Evolutionary conservation across 106 monocot genomes (phyloP).

Genomic region (Dioscorea zingiberensis): DNA sequence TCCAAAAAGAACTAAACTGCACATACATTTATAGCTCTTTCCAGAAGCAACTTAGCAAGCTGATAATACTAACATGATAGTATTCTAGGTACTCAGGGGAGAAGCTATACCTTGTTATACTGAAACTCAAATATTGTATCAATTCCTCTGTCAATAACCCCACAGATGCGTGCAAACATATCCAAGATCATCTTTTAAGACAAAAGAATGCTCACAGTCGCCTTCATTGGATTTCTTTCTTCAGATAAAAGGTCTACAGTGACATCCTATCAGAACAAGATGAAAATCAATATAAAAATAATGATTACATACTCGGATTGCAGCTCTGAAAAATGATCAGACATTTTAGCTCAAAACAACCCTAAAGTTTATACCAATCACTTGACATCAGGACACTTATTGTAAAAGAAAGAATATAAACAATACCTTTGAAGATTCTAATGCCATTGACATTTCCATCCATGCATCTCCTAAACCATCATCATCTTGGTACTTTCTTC

Average conservation of each 20-base stretch:
- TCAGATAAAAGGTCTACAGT: no score
- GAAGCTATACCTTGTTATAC: slow-evolving; percentile 57
- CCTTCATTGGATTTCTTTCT: background rate
- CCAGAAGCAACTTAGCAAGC: no score
- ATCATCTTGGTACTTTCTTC: no score
- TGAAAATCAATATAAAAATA: background rate
- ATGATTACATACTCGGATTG: no score
- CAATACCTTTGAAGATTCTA: slow-evolving; percentile 65
- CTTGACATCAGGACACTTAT: no score
- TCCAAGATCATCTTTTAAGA: slow-evolving; percentile 67
- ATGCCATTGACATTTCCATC: slow-evolving; percentile 66
- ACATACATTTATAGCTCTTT: no score
- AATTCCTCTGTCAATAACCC: slow-evolving; percentile 61
- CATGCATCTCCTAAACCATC: slow-evolving; percentile 41
- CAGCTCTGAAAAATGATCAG: no score
- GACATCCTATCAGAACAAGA: no score
- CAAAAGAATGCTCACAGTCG: slow-evolving; percentile 43
- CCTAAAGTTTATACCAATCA: no score
- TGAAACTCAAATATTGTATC: slow-evolving; percentile 78
- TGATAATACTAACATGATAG: no score
- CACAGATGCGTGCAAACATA: slow-evolving; percentile 73
- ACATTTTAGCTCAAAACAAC: no score
- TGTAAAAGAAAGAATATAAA: background rate
- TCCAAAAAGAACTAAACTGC: no score
- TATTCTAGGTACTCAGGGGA: background rate